A percentile compares a stretch with the other conserved stretches of the same genome.
These are phyloP conservation scores for Aristolochia fimbriata DNA, from an alignment of 164 flowering plant species.

Conservation along the genomic window DNA sequence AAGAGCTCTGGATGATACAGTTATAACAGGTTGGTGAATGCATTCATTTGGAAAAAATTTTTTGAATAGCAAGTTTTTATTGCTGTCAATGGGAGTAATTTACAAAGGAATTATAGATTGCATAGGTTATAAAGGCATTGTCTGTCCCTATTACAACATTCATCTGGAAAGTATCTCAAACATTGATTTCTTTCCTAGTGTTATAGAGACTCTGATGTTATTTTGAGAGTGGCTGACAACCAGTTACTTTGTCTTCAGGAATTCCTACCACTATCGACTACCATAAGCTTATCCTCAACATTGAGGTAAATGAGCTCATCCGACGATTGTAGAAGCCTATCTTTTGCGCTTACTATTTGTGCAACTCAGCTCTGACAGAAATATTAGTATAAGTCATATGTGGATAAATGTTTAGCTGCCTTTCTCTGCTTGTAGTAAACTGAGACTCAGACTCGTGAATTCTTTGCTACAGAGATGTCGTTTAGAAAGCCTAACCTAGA, in stretches of 20 bases:
- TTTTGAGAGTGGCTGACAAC: background rate
- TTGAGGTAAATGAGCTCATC: slow-evolving; percentile 46
- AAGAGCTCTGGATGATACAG: slow-evolving; percentile 89
- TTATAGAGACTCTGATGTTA: background rate
- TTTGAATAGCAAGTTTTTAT: too few species aligned
- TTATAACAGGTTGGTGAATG: slow-evolving; percentile 48
- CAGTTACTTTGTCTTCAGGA: slow-evolving; percentile 31
- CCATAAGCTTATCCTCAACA: slow-evolving; percentile 92
- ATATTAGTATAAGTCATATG: too few species aligned
- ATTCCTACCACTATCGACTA: slow-evolving; percentile 95
- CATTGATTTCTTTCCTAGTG: background rate
- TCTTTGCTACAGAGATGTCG: too few species aligned
- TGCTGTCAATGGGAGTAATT: too few species aligned
- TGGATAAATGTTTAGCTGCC: too few species aligned
- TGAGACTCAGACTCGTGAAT: too few species aligned
- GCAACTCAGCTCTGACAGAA: too few species aligned
- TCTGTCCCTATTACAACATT: too few species aligned
- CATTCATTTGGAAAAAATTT: background rate
- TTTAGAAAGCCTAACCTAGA: too few species aligned
- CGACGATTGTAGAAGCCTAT: background rate
- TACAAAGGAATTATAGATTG: too few species aligned
- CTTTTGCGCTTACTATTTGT: background rate
- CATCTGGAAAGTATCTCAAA: background rate
- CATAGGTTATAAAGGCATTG: too few species aligned
- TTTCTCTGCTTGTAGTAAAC: too few species aligned